A percentile compares a stretch with the other conserved stretches of the same genome.
phyloP scores from a whole-genome alignment of 1,284 basidiomycete species.

The Papiliotrema laurentii region DNA sequence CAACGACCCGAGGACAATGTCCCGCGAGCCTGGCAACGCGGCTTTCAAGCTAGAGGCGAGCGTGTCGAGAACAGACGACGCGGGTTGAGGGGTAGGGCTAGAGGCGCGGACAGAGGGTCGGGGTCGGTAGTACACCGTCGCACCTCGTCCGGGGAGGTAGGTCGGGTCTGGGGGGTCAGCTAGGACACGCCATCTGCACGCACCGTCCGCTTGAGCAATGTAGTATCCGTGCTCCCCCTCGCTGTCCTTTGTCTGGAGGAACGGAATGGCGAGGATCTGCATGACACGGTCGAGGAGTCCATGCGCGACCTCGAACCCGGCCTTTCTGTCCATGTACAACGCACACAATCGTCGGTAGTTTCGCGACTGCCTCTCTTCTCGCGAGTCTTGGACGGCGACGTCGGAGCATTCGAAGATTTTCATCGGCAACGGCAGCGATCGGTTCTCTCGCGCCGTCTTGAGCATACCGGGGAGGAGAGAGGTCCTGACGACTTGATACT shows the following conservation, averaged over 20 bases:
- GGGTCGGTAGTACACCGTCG: constrained; percentile 79
- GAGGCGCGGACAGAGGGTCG: constrained; percentile 47
- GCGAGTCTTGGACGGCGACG: constrained; percentile 79
- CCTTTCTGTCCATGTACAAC: constrained; percentile 92
- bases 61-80: constrained; percentile 39
- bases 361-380: constrained; percentile 73
- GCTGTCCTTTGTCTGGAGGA: constrained; percentile 60
- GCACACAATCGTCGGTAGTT: constrained; percentile 85
- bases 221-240: constrained; percentile 77
- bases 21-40: constrained; percentile 47
- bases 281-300: constrained; percentile 90
- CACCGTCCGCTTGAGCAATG: constrained; percentile 77
- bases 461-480: constrained; percentile 91
- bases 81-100: constrained; percentile 26
- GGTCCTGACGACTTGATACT: constrained; percentile 97
- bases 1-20: constrained; percentile 72
- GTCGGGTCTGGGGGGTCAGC: too few species aligned
- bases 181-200: too few species aligned
- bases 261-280: constrained; percentile 86
- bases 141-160: constrained; percentile 92
- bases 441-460: constrained; percentile 95
- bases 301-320: constrained; percentile 95
- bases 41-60: constrained; percentile 45
- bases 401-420: constrained; percentile 93
- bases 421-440: constrained; percentile 85